Percentiles rank a stretch among this genome's conserved stretches.
Conservation (phyloP, 139 green algal species). For the Volvox africanus region DNA sequence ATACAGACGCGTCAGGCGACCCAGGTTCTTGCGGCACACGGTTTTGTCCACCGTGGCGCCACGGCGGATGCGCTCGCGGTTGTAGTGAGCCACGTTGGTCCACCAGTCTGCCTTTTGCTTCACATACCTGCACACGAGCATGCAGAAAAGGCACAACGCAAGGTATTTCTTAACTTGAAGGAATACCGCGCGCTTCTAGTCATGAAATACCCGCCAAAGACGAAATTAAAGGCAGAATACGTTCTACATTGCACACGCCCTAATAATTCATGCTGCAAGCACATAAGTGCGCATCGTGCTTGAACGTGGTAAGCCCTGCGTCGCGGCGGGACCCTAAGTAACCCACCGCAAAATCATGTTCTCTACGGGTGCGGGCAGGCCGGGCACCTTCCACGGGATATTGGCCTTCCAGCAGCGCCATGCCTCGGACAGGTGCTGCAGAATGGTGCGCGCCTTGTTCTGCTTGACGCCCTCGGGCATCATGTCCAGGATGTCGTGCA, state of each 20-base stretch:
- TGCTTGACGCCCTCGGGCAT: conserved; percentile 95
- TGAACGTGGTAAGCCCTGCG: no score
- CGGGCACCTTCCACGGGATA: conserved; percentile 98
- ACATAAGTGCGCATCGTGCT: no score
- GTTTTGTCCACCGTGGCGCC: conserved; percentile 99
- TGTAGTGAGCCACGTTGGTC: conserved; percentile 99
- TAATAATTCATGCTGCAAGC: no score
- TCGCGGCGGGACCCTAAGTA: neutral
- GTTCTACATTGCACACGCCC: no score
- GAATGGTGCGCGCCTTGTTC: conserved; percentile 93
- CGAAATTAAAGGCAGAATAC: no score
- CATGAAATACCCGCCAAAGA: no score
- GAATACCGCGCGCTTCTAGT: no score
- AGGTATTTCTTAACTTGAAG: no score
- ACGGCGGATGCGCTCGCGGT: conserved; percentile 98
- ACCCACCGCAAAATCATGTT: conserved; percentile 97
- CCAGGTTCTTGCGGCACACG: conserved; percentile 99
- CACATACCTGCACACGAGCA: conserved; percentile 80
- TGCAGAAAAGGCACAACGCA: neutral
- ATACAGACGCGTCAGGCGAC: conserved; percentile 97
- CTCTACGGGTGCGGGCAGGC: conserved; percentile 97
- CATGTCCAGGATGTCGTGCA: conserved; percentile 99
- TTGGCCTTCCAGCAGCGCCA: conserved; percentile 98
- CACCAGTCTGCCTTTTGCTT: conserved; percentile 99
- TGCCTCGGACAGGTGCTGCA: conserved; percentile 99